Percentiles rank a stretch among this genome's conserved stretches.
Evolutionary conservation across 306 rosid genomes (phyloP).

Genomic region (Begonia masoniana): DNA sequence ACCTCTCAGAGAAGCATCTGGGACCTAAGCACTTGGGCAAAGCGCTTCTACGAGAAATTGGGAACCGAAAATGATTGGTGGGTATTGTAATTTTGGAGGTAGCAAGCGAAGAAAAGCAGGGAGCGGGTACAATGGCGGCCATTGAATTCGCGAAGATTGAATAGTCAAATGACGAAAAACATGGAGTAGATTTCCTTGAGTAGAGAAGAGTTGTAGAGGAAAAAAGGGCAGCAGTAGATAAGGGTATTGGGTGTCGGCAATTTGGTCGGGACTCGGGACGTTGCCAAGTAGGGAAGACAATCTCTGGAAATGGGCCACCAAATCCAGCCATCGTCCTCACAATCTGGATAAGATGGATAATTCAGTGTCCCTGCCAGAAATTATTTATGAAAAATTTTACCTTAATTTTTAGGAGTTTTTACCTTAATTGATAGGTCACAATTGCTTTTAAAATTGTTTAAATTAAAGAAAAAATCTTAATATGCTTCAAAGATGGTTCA

Average conservation of each 20-base stretch:
- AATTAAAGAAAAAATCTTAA: too few species aligned
- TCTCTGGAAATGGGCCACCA: too few species aligned
- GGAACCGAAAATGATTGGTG: slow-evolving; percentile 22
- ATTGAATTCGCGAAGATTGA: slow-evolving; percentile 16
- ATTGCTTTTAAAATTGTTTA: too few species aligned
- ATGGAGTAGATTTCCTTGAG: not conserved
- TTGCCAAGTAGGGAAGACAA: not conserved
- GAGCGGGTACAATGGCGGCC: slow-evolving; percentile 56
- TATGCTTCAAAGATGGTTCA: too few species aligned
- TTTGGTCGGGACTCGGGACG: too few species aligned
- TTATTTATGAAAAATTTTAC: too few species aligned
- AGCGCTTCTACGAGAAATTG: slow-evolving; percentile 21
- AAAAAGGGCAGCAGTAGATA: not conserved
- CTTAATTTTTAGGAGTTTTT: too few species aligned
- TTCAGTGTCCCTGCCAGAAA: not conserved
- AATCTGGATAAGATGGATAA: not conserved
- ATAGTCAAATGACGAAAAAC: slow-evolving; percentile 13
- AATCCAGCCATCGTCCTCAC: not conserved
- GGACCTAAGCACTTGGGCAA: slow-evolving; percentile 16
- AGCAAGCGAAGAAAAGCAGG: slow-evolving; percentile 26
- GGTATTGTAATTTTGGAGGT: slow-evolving; percentile 26
- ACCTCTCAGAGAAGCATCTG: slow-evolving; percentile 42
- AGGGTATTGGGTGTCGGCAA: not conserved
- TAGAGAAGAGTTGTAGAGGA: not conserved
- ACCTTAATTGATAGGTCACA: too few species aligned